Percentiles rank a stretch among this genome's conserved stretches.
phyloP scores from a whole-genome alignment of 2,329 filamentous ascomycete species.

The Fusarium caatingaense region DNA sequence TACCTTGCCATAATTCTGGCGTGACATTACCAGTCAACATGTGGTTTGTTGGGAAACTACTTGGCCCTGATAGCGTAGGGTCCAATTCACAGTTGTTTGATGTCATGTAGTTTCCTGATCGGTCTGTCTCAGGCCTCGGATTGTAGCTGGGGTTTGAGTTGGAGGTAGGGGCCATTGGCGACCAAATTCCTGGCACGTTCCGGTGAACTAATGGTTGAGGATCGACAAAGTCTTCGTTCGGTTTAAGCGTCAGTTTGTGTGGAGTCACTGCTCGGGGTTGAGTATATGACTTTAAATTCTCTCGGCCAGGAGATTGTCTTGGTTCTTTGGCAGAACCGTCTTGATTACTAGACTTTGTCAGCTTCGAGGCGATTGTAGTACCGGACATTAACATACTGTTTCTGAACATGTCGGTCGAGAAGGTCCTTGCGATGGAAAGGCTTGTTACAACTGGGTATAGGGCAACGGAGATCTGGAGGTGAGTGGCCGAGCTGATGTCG shows the following conservation, averaged over 20 bases:
- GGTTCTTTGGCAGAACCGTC: slow-evolving; percentile 20
- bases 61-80: slow-evolving; percentile 29
- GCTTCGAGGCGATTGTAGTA: neutral
- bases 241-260: slow-evolving; percentile 1
- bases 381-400: slow-evolving; percentile 49
- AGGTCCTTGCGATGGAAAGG: slow-evolving; percentile 70
- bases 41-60: slow-evolving; percentile 32
- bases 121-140: slow-evolving; percentile 24
- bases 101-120: slow-evolving; percentile 39
- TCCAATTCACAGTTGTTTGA: slow-evolving; percentile 41
- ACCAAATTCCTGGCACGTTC: slow-evolving; percentile 41
- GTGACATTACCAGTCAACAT: slow-evolving; percentile 40
- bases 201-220: slow-evolving; percentile 13
- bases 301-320: slow-evolving; percentile 19
- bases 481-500: slow-evolving; percentile 71
- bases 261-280: slow-evolving; percentile 21
- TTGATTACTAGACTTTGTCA: slow-evolving; percentile 41
- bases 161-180: slow-evolving; percentile 22
- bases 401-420: slow-evolving; percentile 65
- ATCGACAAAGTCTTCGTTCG: slow-evolving; percentile 8
- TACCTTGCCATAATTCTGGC: slow-evolving; percentile 50
- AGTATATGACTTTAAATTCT: slow-evolving; percentile 32
- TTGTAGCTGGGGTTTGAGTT: slow-evolving; percentile 25
- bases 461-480: slow-evolving; percentile 64
- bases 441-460: slow-evolving; percentile 65